Conservation (phyloP, 352 stramenopile species). For the Phytophthora ramorum region DNA sequence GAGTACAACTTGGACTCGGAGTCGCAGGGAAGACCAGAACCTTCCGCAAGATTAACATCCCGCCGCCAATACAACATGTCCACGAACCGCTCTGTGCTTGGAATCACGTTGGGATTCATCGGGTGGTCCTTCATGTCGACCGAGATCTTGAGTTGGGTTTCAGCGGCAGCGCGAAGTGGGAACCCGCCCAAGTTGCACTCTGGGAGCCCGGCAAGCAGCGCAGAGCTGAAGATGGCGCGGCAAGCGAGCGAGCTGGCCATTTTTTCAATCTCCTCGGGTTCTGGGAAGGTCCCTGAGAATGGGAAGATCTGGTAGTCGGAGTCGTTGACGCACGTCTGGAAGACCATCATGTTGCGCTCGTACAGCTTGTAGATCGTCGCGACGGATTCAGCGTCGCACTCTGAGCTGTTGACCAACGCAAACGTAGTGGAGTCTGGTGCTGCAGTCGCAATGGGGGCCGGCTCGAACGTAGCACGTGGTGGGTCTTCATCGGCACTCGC, state of each 20-base stretch:
- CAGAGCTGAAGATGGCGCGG: conserved; percentile 46
- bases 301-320: conserved; percentile 57
- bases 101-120: conserved; percentile 22
- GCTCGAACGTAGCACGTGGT: conserved; percentile 19
- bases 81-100: conserved; percentile 52
- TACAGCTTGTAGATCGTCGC: conserved; percentile 49
- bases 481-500: conserved; percentile 8
- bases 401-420: conserved; percentile 36
- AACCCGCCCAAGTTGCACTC: conserved; percentile 48
- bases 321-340: conserved; percentile 52
- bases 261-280: conserved; percentile 36
- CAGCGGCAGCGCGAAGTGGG: conserved; percentile 40
- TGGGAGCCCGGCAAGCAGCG: conserved; percentile 40
- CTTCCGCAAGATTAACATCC: conserved; percentile 55
- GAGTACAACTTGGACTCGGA: conserved; percentile 52
- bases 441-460: conserved; percentile 32
- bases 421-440: conserved; percentile 40
- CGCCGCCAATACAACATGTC: conserved; percentile 63
- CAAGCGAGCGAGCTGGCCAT: conserved; percentile 48
- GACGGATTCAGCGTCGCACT: conserved; percentile 39
- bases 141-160: conserved; percentile 54
- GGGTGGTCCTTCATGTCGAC: conserved; percentile 40
- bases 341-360: conserved; percentile 51
- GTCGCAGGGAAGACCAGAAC: conserved; percentile 50
- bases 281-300: conserved; percentile 45